Evolutionary conservation across 2,329 filamentous ascomycete species (phyloP).

Genomic region (Aspergillus hortae): DNA sequence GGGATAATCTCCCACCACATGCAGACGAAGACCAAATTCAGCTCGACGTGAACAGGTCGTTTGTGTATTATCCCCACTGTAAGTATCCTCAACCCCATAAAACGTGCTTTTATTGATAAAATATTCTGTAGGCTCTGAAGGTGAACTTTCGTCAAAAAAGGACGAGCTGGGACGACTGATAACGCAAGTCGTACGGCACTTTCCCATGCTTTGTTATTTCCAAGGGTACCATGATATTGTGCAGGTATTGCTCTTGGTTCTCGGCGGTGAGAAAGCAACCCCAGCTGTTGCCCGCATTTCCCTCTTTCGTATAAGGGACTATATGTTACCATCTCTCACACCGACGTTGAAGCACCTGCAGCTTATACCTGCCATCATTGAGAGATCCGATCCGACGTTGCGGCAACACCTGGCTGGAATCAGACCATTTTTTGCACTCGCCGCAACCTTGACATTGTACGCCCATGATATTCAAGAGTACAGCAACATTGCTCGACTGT

Average conservation of each 20-base stretch:
- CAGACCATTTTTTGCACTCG: constrained; percentile 87
- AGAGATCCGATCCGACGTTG: constrained; percentile 66
- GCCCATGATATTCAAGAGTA: constrained; percentile 93
- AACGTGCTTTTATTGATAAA: not conserved
- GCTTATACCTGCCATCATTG: constrained; percentile 78
- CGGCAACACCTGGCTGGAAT: constrained; percentile 71
- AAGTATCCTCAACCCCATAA: constrained; percentile 26
- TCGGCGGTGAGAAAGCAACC: constrained; percentile 61
- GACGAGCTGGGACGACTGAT: constrained; percentile 76
- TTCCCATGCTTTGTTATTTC: constrained; percentile 89
- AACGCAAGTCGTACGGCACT: constrained; percentile 69
- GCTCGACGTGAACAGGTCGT: constrained; percentile 92
- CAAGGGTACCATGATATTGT: constrained; percentile 99
- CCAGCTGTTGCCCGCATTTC: constrained; percentile 75
- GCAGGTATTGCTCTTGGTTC: constrained; percentile 86
- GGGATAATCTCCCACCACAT: constrained; percentile 69
- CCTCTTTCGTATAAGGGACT: constrained; percentile 86
- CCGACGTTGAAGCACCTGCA: constrained; percentile 82
- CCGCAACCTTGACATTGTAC: constrained; percentile 93
- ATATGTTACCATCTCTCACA: constrained; percentile 86
- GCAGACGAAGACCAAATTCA: constrained; percentile 85
- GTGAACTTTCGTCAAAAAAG: constrained; percentile 69
- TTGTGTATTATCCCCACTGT: constrained; percentile 92
- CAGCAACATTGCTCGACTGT: constrained; percentile 80
- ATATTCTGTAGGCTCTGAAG: constrained; percentile 57